Conservation (phyloP, 75 land plant genomes). For the Picea sitchensis region DNA sequence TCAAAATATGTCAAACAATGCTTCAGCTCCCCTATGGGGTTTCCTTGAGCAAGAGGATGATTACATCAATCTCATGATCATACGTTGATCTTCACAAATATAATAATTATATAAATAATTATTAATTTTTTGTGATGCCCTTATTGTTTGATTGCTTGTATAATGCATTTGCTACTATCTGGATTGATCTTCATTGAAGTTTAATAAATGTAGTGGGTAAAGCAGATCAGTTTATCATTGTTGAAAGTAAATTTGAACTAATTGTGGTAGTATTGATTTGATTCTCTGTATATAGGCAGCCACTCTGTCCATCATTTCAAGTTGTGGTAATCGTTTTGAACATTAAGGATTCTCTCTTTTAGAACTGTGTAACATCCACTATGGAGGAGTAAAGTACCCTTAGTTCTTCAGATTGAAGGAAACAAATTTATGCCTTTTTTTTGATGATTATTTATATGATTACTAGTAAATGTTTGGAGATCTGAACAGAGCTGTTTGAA, state of each 20-base stretch:
- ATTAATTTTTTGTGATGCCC: neutral
- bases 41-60: neutral
- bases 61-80: neutral
- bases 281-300: neutral
- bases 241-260: neutral
- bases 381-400: neutral
- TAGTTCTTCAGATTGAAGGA: neutral
- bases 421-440: neutral
- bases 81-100: too few species aligned
- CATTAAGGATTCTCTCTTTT: neutral
- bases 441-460: neutral
- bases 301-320: neutral
- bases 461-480: neutral
- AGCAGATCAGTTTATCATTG: neutral
- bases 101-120: too few species aligned
- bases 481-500: neutral
- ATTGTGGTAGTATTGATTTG: neutral
- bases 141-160: neutral
- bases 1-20: neutral
- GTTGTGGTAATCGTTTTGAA: neutral
- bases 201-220: neutral
- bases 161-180: neutral
- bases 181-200: neutral
- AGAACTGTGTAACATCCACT: neutral
- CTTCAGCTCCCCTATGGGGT: neutral